phyloP scores from a whole-genome alignment of 2,329 filamentous ascomycete genomes.

The Fusarium cicatricum region DNA sequence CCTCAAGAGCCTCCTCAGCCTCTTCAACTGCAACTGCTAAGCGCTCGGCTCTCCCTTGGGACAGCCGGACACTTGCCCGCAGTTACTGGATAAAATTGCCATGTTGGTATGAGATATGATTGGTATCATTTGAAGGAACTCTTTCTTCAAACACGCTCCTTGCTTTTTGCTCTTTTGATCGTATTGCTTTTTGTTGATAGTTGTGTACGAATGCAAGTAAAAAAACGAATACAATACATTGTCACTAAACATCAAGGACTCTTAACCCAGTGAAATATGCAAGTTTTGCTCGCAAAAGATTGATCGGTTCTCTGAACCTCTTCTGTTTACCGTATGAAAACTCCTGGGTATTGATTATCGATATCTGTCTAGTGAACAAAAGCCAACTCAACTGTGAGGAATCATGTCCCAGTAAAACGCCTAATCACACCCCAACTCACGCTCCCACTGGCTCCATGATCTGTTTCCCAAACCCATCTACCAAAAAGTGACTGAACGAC shows the following conservation, averaged over 20 bases:
- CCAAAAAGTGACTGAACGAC: conserved; percentile 55
- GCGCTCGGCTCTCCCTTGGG: neutral
- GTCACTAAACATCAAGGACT: too few relatives aligned
- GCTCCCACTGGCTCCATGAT: conserved; percentile 45
- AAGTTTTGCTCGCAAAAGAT: neutral
- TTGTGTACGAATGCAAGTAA: conserved; percentile 10
- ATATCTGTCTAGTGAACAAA: neutral
- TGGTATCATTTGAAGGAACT: conserved; percentile 19
- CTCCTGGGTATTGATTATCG: conserved; percentile 8
- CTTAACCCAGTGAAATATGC: neutral
- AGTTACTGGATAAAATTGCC: conserved; percentile 15
- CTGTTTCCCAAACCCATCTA: conserved; percentile 50
- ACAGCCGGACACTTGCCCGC: neutral
- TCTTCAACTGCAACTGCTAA: conserved; percentile 49
- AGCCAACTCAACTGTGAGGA: neutral
- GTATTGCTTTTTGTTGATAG: conserved; percentile 15
- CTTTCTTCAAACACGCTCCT: conserved; percentile 2
- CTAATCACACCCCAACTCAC: conserved; percentile 17
- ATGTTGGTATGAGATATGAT: conserved; percentile 11
- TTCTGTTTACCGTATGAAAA: conserved; percentile 6
- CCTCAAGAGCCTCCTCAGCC: conserved; percentile 41
- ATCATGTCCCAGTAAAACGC: neutral
- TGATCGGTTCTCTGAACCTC: neutral
- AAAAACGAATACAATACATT: neutral
- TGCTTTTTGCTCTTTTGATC: neutral